Evolutionary conservation across 768 basidiomycete species (phyloP).

Genomic region (Leccinum sublutescens): DNA sequence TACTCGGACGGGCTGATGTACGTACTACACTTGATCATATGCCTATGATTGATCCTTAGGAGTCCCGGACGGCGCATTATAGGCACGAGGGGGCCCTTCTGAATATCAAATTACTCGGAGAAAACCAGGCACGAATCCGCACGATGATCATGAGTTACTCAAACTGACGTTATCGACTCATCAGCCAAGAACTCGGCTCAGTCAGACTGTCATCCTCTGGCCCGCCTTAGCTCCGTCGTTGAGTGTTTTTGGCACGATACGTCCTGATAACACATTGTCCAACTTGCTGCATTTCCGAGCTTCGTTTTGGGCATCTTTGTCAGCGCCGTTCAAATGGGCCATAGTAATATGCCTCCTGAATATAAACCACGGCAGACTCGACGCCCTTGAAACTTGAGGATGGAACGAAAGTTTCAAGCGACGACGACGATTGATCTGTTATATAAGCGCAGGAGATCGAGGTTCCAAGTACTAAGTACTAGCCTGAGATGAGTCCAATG

Average conservation of each 20-base stretch:
- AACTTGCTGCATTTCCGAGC: not conserved
- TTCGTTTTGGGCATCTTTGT: too few relatives aligned
- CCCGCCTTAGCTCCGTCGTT: not conserved
- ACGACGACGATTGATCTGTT: too few relatives aligned
- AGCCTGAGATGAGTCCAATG: too few relatives aligned
- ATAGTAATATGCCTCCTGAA: not conserved
- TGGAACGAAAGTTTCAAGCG: too few relatives aligned
- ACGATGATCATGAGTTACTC: too few relatives aligned
- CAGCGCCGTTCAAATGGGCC: not conserved
- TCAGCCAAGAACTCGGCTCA: not conserved
- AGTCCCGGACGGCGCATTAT: not conserved
- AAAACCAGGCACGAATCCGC: not conserved
- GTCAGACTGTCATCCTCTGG: not conserved
- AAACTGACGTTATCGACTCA: not conserved
- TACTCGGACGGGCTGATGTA: not conserved
- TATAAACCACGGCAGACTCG: not conserved
- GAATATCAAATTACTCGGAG: not conserved
- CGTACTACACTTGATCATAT: not conserved
- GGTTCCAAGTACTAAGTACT: too few relatives aligned
- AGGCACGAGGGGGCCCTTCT: not conserved
- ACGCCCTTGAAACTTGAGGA: not conserved
- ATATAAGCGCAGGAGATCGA: too few relatives aligned
- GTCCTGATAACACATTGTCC: not conserved
- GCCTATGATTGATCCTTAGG: not conserved
- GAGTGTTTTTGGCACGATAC: not conserved